Base-by-base conservation (phyloP, 768 basidiomycete species). In the Calocybe cyanea region DNA sequence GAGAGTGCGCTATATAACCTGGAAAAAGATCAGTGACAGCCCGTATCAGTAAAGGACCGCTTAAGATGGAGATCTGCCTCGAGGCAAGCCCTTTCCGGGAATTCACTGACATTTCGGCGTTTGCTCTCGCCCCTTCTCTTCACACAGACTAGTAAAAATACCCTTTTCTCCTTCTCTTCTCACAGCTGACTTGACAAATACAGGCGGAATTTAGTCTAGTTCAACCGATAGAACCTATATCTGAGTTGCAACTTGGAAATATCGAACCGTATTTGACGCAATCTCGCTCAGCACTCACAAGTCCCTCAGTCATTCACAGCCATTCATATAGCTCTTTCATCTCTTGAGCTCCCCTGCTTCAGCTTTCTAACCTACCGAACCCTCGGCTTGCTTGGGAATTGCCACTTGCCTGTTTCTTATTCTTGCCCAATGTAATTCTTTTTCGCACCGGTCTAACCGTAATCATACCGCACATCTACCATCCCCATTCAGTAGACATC, bases 401-500 rank as follows among this genome's bases (percentile, higher is more conserved):
- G 24, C 20, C 38, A 15, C 34, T 34, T 36, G 14, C 25, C n/a
- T n/a, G n/a, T n/a, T n/a, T n/a, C n/a, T n/a, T n/a, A n/a, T n/a
- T n/a, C n/a, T n/a, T n/a, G n/a, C n/a, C n/a, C n/a, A n/a, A 32
- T 25, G 21, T 38, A 9, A 15, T 23, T 3, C 37, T 45, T 33
- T 41, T 48, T 49, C 54, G 50, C 46, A 20, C 57, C 52, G 52
- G 46, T 56, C 24, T 23, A 20, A 42, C 56, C 61, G 63, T 59
- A 57, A 59, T 54, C 57, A 56, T 56, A 46, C 59, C 53, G 56
- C 48, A 52, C 50, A 57, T 59, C 57, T 55, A 52, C 56, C 58
- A 65, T 54, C 63, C 56, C 63, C 63, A 58, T 58, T 33, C 15
- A 45, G 43, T 45, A 43, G 28, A 30, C 56, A 67, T 65, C 70